phyloP scores from a whole-genome alignment of 75 land plant species.

The Chamaecyparis obtusa region DNA sequence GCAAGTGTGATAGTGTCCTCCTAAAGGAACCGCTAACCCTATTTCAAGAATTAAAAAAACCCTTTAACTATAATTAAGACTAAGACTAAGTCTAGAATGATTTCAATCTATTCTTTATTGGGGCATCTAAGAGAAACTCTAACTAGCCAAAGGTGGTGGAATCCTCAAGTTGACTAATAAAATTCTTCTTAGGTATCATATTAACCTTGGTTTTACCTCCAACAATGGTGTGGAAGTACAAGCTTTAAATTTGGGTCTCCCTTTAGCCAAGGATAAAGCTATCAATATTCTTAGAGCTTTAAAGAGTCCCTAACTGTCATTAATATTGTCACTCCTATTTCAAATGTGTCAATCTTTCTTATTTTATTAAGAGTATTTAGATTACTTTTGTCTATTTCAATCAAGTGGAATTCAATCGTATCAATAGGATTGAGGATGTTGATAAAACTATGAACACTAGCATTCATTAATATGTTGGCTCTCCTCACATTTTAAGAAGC shows the following conservation, averaged over 20 bases:
- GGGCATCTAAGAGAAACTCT: background rate
- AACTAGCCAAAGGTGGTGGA: background rate
- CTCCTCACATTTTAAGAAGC: background rate
- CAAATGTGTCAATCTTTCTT: background rate
- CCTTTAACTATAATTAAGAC: background rate
- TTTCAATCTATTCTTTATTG: background rate
- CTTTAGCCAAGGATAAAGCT: background rate
- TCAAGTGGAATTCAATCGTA: background rate
- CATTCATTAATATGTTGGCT: background rate
- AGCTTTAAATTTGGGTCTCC: background rate
- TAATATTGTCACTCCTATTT: background rate
- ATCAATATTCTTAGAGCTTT: background rate
- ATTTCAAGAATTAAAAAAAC: background rate
- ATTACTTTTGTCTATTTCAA: background rate
- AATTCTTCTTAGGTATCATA: background rate
- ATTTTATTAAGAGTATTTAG: background rate
- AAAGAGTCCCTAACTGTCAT: background rate
- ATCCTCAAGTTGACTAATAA: background rate
- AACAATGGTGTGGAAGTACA: background rate
- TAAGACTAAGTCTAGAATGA: background rate
- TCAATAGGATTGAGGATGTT: background rate
- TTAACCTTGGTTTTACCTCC: background rate
- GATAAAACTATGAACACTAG: background rate
- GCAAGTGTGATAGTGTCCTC: background rate
- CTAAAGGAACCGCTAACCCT: background rate